Conservation (phyloP, 2,329 filamentous ascomycete genomes). For the Aureobasidium sp. region DNA sequence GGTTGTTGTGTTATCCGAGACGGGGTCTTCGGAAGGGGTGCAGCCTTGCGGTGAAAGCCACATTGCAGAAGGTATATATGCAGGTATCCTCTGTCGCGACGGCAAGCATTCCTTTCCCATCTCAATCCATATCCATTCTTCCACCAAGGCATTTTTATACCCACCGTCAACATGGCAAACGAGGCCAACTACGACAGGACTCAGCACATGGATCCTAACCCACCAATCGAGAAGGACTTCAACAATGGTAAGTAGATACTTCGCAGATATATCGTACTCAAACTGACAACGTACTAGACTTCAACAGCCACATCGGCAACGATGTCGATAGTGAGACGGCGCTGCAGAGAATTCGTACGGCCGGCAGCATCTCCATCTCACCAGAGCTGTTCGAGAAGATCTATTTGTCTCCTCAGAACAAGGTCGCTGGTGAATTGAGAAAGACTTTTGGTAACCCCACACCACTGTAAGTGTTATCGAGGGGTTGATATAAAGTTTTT, state of each 20-base stretch:
- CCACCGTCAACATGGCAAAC: background rate
- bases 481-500: too few relatives aligned
- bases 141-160: background rate
- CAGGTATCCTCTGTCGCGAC: background rate
- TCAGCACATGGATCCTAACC: background rate
- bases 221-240: slow-evolving; percentile 42
- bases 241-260: slow-evolving; percentile 24
- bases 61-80: slow-evolving; percentile 12
- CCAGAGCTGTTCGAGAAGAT: slow-evolving; percentile 50
- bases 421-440: slow-evolving; percentile 44
- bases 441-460: slow-evolving; percentile 48
- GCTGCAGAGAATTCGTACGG: slow-evolving; percentile 41
- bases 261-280: background rate
- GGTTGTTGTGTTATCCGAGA: background rate
- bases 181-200: background rate
- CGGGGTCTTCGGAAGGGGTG: slow-evolving; percentile 1
- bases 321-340: slow-evolving; percentile 33
- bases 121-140: background rate
- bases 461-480: slow-evolving; percentile 35
- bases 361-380: slow-evolving; percentile 48
- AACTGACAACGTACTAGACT: background rate
- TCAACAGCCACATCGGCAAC: slow-evolving; percentile 24
- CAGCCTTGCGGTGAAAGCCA: background rate
- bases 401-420: slow-evolving; percentile 45
- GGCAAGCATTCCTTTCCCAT: background rate